phyloP scores from a whole-genome alignment of 768 basidiomycete genomes.

The Leccinum arenicola region DNA sequence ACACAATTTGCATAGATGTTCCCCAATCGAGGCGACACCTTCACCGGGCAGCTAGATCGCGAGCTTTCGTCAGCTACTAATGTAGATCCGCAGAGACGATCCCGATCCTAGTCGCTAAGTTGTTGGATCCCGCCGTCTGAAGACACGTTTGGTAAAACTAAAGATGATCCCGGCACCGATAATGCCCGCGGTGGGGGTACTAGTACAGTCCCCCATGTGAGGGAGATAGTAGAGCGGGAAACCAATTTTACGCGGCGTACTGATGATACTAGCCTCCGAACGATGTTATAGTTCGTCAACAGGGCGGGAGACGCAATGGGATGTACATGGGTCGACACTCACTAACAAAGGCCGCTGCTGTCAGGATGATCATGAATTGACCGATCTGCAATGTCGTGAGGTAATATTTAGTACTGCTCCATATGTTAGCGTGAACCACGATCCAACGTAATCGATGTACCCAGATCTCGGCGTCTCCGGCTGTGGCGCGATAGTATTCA shows the following conservation, averaged over 20 bases:
- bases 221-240: conserved; percentile 6
- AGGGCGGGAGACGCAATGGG: neutral
- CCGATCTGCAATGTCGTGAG: conserved; percentile 23
- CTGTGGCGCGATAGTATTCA: conserved; percentile 97
- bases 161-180: conserved; percentile 10
- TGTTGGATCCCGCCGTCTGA: conserved; percentile 2
- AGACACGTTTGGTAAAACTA: conserved; percentile 17
- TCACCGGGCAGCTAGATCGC: neutral
- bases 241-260: conserved; percentile 19
- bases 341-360: conserved; percentile 9
- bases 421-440: neutral
- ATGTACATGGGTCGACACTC: neutral
- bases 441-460: neutral
- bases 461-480: conserved; percentile 46
- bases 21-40: rapidly evolving
- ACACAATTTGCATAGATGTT: neutral
- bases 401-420: conserved; percentile 15
- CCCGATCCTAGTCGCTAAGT: neutral
- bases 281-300: neutral
- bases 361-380: conserved; percentile 22
- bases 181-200: conserved; percentile 12
- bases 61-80: neutral
- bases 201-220: conserved; percentile 13
- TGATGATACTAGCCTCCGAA: conserved; percentile 12
- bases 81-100: neutral